Conservation (phyloP, 352 stramenopile species). For the Globisporangium sylvaticum region DNA sequence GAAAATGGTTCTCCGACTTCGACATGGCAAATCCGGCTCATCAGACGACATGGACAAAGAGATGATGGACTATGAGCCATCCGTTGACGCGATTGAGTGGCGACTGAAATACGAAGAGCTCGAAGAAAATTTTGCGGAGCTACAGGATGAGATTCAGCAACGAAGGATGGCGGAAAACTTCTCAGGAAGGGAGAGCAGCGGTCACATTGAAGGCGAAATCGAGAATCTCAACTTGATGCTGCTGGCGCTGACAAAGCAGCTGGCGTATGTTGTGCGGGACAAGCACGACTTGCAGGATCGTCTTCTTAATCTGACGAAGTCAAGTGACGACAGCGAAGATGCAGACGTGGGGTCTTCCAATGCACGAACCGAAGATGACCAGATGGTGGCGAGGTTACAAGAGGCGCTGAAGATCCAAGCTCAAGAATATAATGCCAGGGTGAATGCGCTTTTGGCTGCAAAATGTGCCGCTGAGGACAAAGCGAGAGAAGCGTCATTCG, state of each 20-base stretch:
- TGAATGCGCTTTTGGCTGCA: slow-evolving; percentile 30
- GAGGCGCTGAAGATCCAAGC: slow-evolving; percentile 41
- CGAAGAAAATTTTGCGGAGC: slow-evolving; percentile 47
- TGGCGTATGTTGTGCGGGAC: slow-evolving; percentile 62
- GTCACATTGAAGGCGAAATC: slow-evolving; percentile 26
- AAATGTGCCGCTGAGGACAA: slow-evolving; percentile 43
- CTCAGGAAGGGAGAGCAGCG: slow-evolving; percentile 1
- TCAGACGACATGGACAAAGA: slow-evolving; percentile 18
- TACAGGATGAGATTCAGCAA: slow-evolving; percentile 46
- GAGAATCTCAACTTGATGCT: slow-evolving; percentile 72
- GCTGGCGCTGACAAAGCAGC: slow-evolving; percentile 53
- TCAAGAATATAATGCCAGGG: slow-evolving; percentile 38
- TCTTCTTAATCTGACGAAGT: slow-evolving; percentile 20
- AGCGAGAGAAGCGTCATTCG: slow-evolving; percentile 32
- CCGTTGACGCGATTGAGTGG: slow-evolving; percentile 77
- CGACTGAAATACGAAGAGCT: slow-evolving; percentile 81
- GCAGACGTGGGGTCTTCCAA: not conserved
- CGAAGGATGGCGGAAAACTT: slow-evolving; percentile 12
- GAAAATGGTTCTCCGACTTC: slow-evolving; percentile 52
- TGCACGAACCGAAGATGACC: slow-evolving; percentile 11
- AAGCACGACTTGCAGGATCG: slow-evolving; percentile 71
- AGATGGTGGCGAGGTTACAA: slow-evolving; percentile 35
- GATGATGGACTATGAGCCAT: slow-evolving; percentile 49
- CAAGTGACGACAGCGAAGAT: not conserved
- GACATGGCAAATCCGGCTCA: slow-evolving; percentile 9